These are phyloP conservation scores for Colletotrichum lini DNA, from an alignment of 2,329 filamentous ascomycete species.

Conservation along the genomic window DNA sequence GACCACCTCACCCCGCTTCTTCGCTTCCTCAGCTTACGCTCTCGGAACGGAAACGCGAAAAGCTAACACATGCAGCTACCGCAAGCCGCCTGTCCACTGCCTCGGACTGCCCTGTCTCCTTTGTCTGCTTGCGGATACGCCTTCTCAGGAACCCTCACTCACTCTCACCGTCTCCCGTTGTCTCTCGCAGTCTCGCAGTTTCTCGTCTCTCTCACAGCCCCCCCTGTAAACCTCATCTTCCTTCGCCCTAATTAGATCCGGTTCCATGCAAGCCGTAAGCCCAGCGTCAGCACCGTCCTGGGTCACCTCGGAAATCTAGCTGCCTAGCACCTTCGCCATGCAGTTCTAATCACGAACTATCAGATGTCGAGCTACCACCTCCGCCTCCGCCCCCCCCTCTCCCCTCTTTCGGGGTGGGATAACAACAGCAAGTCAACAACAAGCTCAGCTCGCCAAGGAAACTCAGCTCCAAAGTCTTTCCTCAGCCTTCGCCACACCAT, in stretches of 20 bases:
- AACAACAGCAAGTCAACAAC: neutral
- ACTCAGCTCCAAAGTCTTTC: neutral
- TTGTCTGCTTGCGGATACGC: neutral
- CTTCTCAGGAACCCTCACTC: constrained; percentile 21
- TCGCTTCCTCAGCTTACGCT: constrained; percentile 25
- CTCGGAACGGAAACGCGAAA: constrained; percentile 36
- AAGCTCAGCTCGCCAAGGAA: constrained; percentile 17
- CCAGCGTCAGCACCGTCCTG: constrained; percentile 23
- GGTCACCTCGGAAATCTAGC: neutral
- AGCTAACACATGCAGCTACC: constrained; percentile 12
- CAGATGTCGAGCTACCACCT: neutral
- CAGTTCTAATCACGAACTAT: neutral
- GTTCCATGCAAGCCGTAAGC: constrained; percentile 38
- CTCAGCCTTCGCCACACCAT: constrained; percentile 3
- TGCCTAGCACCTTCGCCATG: constrained; percentile 6
- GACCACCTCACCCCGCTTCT: constrained; percentile 14
- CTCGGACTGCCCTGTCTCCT: neutral
- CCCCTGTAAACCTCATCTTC: constrained; percentile 16
- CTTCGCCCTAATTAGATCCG: constrained; percentile 30
- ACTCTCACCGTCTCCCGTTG: too few relatives aligned
- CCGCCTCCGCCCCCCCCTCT: too few relatives aligned
- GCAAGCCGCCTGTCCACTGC: constrained; percentile 19
- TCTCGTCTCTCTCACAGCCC: neutral
- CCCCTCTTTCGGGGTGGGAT: too few relatives aligned
- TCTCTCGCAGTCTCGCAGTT: too few relatives aligned